Evolutionary conservation across 257 asterid species (phyloP).

Genomic region (Forsythia viridissima): DNA sequence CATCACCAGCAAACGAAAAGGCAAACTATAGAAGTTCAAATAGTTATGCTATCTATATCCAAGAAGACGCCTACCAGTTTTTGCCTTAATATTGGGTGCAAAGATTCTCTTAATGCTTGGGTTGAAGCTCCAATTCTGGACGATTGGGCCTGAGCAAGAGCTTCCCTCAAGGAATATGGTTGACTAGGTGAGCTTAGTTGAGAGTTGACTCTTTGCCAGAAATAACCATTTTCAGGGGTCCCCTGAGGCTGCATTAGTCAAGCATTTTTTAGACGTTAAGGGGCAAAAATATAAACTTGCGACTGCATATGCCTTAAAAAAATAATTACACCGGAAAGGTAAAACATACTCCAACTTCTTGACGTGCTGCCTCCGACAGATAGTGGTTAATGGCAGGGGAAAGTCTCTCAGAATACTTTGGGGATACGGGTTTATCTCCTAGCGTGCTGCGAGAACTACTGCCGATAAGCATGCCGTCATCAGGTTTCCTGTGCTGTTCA

Average conservation of each 20-base stretch:
- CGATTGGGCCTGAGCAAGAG: conserved; percentile 98
- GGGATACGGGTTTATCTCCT: conserved; percentile 80
- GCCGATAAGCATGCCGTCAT: conserved; percentile 84
- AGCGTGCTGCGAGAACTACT: conserved; percentile 86
- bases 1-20: conserved; percentile 21
- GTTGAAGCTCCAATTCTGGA: conserved; percentile 95
- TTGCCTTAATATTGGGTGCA: conserved; percentile 96
- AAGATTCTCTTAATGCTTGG: conserved; percentile 90
- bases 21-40: conserved; percentile 14
- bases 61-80: conserved; percentile 61
- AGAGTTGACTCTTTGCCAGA: conserved; percentile 96
- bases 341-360: conserved; percentile 89
- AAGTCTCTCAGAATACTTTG: conserved; percentile 92
- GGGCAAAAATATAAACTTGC: conserved; percentile 8
- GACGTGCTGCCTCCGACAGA: conserved; percentile 93
- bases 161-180: conserved; percentile 97
- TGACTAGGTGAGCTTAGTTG: conserved; percentile 98
- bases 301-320: conserved; percentile 9
- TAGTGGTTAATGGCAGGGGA: conserved; percentile 97
- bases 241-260: conserved; percentile 81
- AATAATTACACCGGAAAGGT: conserved; percentile 20
- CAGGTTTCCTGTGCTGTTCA: conserved; percentile 87
- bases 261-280: conserved; percentile 25
- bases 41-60: conserved; percentile 22
- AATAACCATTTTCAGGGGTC: conserved; percentile 96